Evolutionary conservation across 208 protist species (phyloP), one percentile per base, ranked within the genome.

Genomic region (Tetramitus jugosus): DNA sequence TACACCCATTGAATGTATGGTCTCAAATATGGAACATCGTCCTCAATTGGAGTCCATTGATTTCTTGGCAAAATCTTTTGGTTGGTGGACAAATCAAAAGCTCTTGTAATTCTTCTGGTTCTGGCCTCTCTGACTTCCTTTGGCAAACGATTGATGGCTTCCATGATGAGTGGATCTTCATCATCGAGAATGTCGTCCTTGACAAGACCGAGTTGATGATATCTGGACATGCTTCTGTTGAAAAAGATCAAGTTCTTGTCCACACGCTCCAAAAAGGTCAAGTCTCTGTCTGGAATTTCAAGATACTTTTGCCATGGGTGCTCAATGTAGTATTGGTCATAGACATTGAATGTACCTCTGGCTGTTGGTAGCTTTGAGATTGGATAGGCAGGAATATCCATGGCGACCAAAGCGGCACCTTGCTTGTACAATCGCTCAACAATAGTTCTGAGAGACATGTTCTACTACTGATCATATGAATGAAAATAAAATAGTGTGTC

Each of bases 291-390:
- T 33, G 67, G 67, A 20, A 74, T 74, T 45, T 53, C 67, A 20
- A n/a, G 31, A 37, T 74, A 74, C 35, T 74, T 74, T 4, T 17
- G 26, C 67, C 67, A 74, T 53, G 65, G 65, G 14, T 71, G 26
- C 35, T 49, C n/a, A 71, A 71, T 13, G 37, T 29, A 37, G 62
- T 49, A 71, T n/a, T 8, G n/a, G 29, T 71, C 65, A 71, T 71
- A 71, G 3, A 71, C 65, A 31, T 71, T 71, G n/a, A 71, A 71
- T 49, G 43, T 26, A 49, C 65, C 65, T 42, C 65, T 42, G 14
- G 10, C 20, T 56, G 49, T 56, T 20, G 20, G 20, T 56, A 20
- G 10, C 14, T 56, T 56, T 56, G n/a, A n/a, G n/a, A n/a, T n/a
- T n/a, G n/a, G n/a, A n/a, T n/a, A n/a, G n/a, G n/a, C n/a, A n/a